A percentile compares a stretch with the other conserved stretches of the same genome.
Evolutionary conservation across 73 alveolate genomes (phyloP).

Genomic region (Tetrahymena malaccensis): DNA sequence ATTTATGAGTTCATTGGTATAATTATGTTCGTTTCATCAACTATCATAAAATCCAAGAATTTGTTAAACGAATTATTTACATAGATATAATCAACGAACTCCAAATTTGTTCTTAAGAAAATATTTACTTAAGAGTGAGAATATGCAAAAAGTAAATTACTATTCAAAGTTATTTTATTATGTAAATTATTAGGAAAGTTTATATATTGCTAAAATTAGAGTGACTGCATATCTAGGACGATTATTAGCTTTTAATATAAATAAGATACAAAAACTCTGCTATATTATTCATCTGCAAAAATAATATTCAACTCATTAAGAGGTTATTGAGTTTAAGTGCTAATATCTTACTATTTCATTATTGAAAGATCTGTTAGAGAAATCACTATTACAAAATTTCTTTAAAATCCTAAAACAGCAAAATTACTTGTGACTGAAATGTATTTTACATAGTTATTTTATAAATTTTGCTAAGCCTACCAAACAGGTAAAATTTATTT

Average conservation of each 20-base stretch:
- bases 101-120: too few species aligned
- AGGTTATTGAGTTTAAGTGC: neutral
- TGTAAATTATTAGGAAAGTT: neutral
- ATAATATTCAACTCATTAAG: neutral
- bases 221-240: neutral
- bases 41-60: too few species aligned
- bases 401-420: neutral
- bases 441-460: too few species aligned
- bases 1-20: neutral
- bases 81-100: too few species aligned
- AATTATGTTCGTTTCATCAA: too few species aligned
- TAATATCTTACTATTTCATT: neutral
- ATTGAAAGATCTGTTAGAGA: neutral
- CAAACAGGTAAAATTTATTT: neutral
- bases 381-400: too few species aligned
- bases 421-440: neutral
- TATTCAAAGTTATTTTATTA: too few species aligned
- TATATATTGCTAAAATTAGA: too few species aligned
- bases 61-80: too few species aligned
- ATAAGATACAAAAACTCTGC: neutral
- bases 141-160: too few species aligned
- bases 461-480: neutral
- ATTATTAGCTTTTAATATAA: too few species aligned
- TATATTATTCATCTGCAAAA: neutral
- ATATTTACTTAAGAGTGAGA: neutral